Evolutionary conservation across 129 eudicot genomes (phyloP).

Genomic region (Mikania micrantha): DNA sequence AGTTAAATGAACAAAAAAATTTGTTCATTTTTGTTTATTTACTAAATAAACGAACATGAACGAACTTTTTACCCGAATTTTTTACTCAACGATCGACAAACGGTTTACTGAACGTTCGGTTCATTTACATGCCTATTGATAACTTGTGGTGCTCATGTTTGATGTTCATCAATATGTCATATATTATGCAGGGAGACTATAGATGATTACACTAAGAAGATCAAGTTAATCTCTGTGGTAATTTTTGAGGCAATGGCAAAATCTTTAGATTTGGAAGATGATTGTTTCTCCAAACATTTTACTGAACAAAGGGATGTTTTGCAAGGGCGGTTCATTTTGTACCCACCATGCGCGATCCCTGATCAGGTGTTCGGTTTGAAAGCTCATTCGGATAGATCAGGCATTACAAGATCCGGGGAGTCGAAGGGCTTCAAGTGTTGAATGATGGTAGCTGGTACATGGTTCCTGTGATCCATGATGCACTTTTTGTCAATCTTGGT

Average conservation of each 20-base stretch:
- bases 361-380: conserved; percentile 50
- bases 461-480: conserved; percentile 40
- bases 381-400: conserved; percentile 60
- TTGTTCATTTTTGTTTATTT: too few relatives aligned
- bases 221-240: conserved; percentile 23
- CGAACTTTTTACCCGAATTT: too few relatives aligned
- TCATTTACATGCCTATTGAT: too few relatives aligned
- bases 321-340: conserved; percentile 44
- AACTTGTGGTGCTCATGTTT: too few relatives aligned
- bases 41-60: too few relatives aligned
- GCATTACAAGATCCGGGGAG: conserved; percentile 39
- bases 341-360: conserved; percentile 46
- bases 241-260: conserved; percentile 45
- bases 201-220: conserved; percentile 34
- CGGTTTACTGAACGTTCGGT: too few relatives aligned
- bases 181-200: conserved; percentile 35
- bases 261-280: conserved; percentile 38
- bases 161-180: neutral
- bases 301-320: conserved; percentile 30
- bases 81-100: too few relatives aligned
- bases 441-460: conserved; percentile 50
- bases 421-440: conserved; percentile 41
- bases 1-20: too few relatives aligned
- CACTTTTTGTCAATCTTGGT: conserved; percentile 43
- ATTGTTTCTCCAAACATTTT: conserved; percentile 36